Conservation (phyloP, 192 early-diverging fungal genomes). For the Funneliformis geosporum region DNA sequence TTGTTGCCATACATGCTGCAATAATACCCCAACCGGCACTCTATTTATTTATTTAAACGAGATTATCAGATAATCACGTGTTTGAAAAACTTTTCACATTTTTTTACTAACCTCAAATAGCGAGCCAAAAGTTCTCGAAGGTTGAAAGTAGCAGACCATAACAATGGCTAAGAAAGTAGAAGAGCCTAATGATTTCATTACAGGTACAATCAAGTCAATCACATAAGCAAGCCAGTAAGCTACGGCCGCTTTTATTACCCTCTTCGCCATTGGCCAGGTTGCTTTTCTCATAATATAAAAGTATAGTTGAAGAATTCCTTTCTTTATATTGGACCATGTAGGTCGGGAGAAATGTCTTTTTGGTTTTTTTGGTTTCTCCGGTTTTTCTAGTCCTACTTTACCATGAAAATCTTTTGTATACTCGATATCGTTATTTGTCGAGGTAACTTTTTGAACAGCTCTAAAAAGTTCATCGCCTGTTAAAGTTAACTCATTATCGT, state of each 20-base stretch:
- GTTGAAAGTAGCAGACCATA: conserved; percentile 19
- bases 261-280: conserved; percentile 23
- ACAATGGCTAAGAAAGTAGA: conserved; percentile 13
- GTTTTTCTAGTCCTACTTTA: neutral
- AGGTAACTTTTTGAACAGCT: neutral
- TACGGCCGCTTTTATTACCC: conserved; percentile 13
- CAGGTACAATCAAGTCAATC: conserved; percentile 14
- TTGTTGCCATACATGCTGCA: neutral
- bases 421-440: neutral
- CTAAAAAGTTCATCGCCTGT: neutral
- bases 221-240: conserved; percentile 24
- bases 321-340: neutral
- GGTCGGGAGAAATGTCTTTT: neutral
- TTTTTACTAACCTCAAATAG: conserved; percentile 3
- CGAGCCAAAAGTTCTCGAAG: conserved; percentile 16
- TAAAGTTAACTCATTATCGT: conserved; percentile 18
- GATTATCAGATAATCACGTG: too few species aligned
- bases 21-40: conserved; percentile 21
- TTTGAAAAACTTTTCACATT: too few species aligned
- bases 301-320: neutral
- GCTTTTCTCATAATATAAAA: neutral
- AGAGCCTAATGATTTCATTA: neutral
- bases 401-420: neutral
- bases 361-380: neutral
- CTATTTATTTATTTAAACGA: neutral